These are phyloP conservation scores for Oemleria cerasiformis DNA, from an alignment of 306 rosid genomes.

Conservation along the genomic window DNA sequence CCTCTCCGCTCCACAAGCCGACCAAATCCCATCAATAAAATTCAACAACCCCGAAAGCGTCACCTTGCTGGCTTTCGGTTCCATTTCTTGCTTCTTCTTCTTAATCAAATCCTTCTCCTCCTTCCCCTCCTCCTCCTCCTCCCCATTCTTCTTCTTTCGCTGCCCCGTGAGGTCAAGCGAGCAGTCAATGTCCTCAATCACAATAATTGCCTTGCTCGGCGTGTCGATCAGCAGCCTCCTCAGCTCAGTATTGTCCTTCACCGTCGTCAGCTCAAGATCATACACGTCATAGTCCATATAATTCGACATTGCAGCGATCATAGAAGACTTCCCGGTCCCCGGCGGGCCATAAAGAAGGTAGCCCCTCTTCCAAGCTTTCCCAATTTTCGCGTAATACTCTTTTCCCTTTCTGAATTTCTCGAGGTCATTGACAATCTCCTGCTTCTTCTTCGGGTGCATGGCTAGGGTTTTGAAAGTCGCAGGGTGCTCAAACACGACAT, in stretches of 20 bases:
- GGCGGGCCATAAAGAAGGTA: constrained; percentile 77
- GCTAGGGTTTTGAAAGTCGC: constrained; percentile 66
- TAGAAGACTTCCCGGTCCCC: constrained; percentile 84
- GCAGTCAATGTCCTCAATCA: constrained; percentile 77
- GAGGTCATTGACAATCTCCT: constrained; percentile 57
- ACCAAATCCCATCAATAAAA: constrained; percentile 87
- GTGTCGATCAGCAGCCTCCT: constrained; percentile 61
- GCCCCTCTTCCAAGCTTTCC: constrained; percentile 88
- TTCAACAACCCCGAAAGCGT: constrained; percentile 71
- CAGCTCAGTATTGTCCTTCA: constrained; percentile 63
- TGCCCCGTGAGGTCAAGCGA: constrained; percentile 71
- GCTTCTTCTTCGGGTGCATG: constrained; percentile 51
- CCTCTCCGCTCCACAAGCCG: constrained; percentile 33
- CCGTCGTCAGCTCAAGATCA: constrained; percentile 66
- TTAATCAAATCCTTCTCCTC: constrained; percentile 35
- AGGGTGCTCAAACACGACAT: constrained; percentile 71
- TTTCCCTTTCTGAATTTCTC: constrained; percentile 50
- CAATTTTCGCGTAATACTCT: constrained; percentile 55
- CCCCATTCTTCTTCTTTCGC: constrained; percentile 36
- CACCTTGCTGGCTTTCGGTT: constrained; percentile 39
- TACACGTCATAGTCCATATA: constrained; percentile 59
- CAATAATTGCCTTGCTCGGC: constrained; percentile 60
- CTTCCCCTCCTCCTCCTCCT: constrained; percentile 24
- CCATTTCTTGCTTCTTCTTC: constrained; percentile 36
- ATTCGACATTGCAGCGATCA: constrained; percentile 83